Evolutionary conservation across 2,329 filamentous ascomycete species (phyloP), one percentile per base, ranked within the genome.

Genomic region (Colletotrichum tropicicola): DNA sequence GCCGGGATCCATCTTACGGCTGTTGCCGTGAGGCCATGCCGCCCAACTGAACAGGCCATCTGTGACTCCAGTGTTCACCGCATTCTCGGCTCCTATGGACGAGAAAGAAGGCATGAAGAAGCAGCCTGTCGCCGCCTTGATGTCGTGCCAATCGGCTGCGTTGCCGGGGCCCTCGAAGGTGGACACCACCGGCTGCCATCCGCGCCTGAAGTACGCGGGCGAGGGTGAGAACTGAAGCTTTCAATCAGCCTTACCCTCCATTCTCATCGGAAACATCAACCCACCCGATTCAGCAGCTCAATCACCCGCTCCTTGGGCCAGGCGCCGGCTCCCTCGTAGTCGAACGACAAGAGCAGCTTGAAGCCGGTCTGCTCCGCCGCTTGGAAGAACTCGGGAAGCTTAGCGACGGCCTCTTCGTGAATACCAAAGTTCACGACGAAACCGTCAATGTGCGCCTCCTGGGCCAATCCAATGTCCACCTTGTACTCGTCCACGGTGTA

Each of bases 51-150:
- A 79, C 1, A 78, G 70, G 1, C 78, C 78, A 64, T 80, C 77
- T 2, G 71, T 59, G 4, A 69, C 68, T 13, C 70, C 69, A 2
- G 39, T 55, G 5, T 45, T 51, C 13, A 66, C 25, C 49, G 75
- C 71, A 2, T 59, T 47, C n/a, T 70, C 55, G 5, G 73, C 73
- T 0, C 80, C 80, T 8, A 78, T 69, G 21, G 75, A 78, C 0
- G 78, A 75, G 74, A 78, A 85, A 37, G 82, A 79, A 0, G 83
- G 84, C 1, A 85, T 76, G 61, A 83, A 79, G 69, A 80, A 81
- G 59, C 77, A 77, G 15, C 73, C 71, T 1, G 77, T 77, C 15
- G 70, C 68, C 9, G 70, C 68, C 63, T 81, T 83, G 71, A 84
- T 82, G 4, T 68, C 68, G 9, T 60, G 30, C 83, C 83, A 85